phyloP scores from a whole-genome alignment of 129 eudicot species.

The Ambrosia trifida region DNA sequence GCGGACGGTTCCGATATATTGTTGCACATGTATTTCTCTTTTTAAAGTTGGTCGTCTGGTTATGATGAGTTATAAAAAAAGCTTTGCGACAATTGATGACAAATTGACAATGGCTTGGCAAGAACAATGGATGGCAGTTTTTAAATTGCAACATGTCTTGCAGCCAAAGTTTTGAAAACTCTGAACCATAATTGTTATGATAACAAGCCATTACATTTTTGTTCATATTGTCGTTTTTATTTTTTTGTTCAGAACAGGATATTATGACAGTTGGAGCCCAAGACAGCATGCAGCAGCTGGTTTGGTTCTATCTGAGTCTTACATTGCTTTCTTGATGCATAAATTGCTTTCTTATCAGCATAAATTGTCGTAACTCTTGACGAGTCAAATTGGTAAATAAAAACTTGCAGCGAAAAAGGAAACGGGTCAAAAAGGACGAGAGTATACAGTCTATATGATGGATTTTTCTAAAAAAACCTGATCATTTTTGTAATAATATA shows the following conservation, averaged over 20 bases:
- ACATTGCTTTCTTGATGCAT: slow-evolving; percentile 1
- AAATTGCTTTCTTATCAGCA: neutral
- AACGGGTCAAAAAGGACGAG: neutral
- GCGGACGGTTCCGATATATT: no score
- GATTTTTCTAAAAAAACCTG: neutral
- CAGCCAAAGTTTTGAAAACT: no score
- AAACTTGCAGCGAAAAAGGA: neutral
- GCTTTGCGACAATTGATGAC: no score
- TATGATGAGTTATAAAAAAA: no score
- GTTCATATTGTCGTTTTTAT: no score
- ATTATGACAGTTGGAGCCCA: slow-evolving; percentile 67
- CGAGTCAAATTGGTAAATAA: neutral
- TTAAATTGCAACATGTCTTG: no score
- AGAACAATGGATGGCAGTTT: no score
- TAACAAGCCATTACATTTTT: no score
- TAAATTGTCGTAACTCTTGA: neutral
- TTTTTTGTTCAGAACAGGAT: slow-evolving; percentile 70
- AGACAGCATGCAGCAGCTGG: slow-evolving; percentile 87
- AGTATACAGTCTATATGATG: neutral
- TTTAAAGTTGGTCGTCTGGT: no score
- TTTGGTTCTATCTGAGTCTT: slow-evolving; percentile 30
- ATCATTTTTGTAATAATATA: neutral
- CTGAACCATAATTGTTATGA: no score
- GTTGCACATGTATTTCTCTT: no score
- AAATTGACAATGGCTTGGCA: no score